Conservation (phyloP, 2,329 filamentous ascomycete genomes). For the Ploettnerulaceae sp. region DNA sequence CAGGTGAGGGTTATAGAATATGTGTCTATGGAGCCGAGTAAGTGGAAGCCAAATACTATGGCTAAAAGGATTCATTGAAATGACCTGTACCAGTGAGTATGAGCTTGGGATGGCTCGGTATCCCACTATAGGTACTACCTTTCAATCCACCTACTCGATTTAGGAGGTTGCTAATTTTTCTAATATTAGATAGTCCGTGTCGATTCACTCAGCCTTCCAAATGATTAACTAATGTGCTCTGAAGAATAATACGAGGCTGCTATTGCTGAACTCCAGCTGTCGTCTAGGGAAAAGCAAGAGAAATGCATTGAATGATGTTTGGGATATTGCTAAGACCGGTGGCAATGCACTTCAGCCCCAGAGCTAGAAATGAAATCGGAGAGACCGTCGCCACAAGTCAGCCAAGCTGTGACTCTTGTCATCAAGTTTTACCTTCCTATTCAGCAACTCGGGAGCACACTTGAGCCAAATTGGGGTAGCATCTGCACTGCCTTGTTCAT, state of each 20-base stretch:
- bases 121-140: background rate
- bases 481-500: background rate
- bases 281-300: too few species aligned
- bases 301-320: background rate
- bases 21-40: background rate
- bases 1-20: background rate
- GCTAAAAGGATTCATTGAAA: background rate
- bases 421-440: background rate
- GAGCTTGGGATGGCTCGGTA: background rate
- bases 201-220: background rate
- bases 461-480: background rate
- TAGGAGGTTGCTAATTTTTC: background rate
- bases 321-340: background rate
- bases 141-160: background rate
- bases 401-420: background rate
- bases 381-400: background rate
- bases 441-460: background rate
- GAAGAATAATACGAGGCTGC: background rate
- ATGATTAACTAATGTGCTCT: background rate
- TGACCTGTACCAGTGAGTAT: background rate
- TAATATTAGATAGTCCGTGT: background rate
- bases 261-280: background rate
- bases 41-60: background rate
- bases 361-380: background rate
- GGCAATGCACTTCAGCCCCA: background rate